A percentile compares a stretch with the other conserved stretches of the same genome.
phyloP scores from a whole-genome alignment of 257 asterid genomes.

The Solanum corneliomulleri region DNA sequence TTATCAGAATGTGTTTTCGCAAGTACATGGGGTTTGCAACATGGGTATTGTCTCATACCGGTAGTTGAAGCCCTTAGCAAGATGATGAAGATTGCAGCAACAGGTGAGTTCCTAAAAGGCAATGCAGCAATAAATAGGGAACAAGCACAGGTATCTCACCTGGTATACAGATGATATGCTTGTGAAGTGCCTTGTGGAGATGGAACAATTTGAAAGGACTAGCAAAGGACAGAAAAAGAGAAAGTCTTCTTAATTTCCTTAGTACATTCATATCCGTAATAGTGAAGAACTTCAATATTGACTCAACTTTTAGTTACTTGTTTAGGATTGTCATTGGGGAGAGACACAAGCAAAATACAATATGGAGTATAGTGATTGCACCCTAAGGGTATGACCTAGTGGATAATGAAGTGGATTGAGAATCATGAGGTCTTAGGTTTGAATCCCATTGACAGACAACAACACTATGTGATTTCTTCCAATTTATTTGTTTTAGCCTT shows the following conservation, averaged over 20 bases:
- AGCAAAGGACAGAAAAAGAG: background rate
- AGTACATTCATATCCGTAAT: background rate
- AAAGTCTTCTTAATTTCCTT: background rate
- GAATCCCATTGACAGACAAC: background rate
- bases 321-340: background rate
- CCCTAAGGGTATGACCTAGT: background rate
- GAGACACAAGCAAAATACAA: background rate
- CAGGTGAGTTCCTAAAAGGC: background rate
- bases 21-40: background rate
- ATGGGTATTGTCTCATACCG: background rate
- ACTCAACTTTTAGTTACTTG: background rate
- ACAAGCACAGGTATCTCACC: background rate
- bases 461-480: background rate
- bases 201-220: background rate
- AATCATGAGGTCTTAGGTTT: background rate
- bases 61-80: background rate
- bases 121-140: background rate
- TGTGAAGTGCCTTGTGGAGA: background rate
- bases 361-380: background rate
- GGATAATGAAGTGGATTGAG: background rate
- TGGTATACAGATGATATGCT: background rate
- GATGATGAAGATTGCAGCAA: background rate
- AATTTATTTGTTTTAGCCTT: background rate
- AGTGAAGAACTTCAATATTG: background rate
- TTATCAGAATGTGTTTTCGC: background rate